Base-by-base conservation (phyloP, 257 asterid genomes). In the Solanum appendiculatum region DNA sequence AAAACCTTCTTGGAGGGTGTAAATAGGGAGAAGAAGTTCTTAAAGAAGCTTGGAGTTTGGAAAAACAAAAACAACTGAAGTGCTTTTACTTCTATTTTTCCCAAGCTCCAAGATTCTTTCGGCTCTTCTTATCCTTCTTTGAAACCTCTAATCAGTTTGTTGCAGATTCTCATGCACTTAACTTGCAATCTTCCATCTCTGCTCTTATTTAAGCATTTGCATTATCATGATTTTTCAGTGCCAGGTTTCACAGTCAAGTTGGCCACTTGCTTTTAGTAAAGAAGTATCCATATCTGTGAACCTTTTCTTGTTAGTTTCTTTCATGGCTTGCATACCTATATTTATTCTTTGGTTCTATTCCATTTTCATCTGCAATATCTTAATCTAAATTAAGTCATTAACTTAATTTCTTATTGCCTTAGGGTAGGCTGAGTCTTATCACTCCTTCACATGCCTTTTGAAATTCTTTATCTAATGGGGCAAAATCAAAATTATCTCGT, bases 161-260 rank as follows among this genome's bases (percentile, higher is more conserved):
- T 56, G 91, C 95, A 1, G 98, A 95, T 91, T 95, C 98, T 69
- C 98, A 96, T 29, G 98, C 95, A 82, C 96, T 95, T 81, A 96
- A 78, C 87, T 95, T 95, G 16, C 93, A 93, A 70, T 97, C 98
- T 92, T 95, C 98, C 94, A 93, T 95, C 89, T 95, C 98, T 0
- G 99, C 98, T 89, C 91, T 93, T 83, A 95, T 94, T 87, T 96
- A 98, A 2, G 98, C 98, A 90, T 95, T 94, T 78, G 84, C 90
- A 23, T 51, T 91, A 93, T 96, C 99, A 74, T n/a, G n/a, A 96
- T 96, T 93, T 92, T 96, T 89, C 70, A 94, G 98, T n/a, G 92
- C 93, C 85, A 95, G 94, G 88, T 94, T 96, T 16, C 93, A 39
- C 93, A 94, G 87, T 96, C 99, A 88, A 94, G 97, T 84, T 95